Base-by-base conservation (phyloP, 2,329 filamentous ascomycete genomes). In the Lithohypha guttulata region DNA sequence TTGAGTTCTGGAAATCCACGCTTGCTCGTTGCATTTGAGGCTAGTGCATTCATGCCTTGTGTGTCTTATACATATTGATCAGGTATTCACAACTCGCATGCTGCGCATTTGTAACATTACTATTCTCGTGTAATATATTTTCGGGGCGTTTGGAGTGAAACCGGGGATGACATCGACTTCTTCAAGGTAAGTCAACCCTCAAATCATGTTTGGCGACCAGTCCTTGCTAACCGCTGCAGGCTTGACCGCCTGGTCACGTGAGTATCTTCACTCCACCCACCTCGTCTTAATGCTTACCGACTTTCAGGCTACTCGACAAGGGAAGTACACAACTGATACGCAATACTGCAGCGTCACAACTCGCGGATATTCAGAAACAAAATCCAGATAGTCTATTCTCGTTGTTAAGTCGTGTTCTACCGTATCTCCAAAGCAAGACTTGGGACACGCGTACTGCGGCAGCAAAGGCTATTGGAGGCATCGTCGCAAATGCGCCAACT, bases 351-450 rank as follows among this genome's bases (percentile, higher is more conserved):
- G 91, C 93, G 46, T 86, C 93, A 57, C 91, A 98, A 64, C 73
- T 98, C 47, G 91, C 87, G 46, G 91, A 98, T 63, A 91, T 94
- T 61, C 93, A 98, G 63, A 96, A 95, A 59, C 84, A 91, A 60
- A 91, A 96, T 54, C 91, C 91, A 0, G 89, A 98, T 63, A 93
- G 98, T 60, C 70, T 98, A 1, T 96, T 96, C 64, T 95, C 96
- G 57, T 73, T 98, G 5, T 72, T 98, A 9, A 89, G 85, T 20
- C 75, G 89, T 44, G 87, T 98, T 21, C 79, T 98, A n/a, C 89
- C 91, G 1, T 98, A 95, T 60, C 71, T 98, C 20, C 78, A 84
- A 42, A 89, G 91, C 51, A 94, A 89, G 59, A 89, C 87, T 57
- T 98, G 91, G 91, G 91, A 98, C 56, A 98, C 91, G 18, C 73